Evolutionary conservation across 2,329 filamentous ascomycete genomes (phyloP).

Genomic region (Aspergillus sp.): DNA sequence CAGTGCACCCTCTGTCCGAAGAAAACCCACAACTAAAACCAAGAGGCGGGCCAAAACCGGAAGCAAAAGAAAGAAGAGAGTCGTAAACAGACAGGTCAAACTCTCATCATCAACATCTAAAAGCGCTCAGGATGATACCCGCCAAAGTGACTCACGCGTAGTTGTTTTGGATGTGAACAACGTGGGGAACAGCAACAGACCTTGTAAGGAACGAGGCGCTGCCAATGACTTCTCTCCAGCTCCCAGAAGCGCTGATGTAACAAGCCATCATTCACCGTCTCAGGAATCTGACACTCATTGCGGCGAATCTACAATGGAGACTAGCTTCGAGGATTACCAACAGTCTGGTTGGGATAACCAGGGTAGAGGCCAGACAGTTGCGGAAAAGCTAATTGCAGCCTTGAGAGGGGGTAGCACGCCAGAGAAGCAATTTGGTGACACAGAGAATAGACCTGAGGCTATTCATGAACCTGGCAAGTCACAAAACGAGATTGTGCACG

Average conservation of each 20-base stretch:
- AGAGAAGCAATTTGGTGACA: background rate
- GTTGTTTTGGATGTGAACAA: background rate
- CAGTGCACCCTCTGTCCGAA: background rate
- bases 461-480: background rate
- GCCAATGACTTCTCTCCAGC: background rate
- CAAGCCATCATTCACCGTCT: background rate
- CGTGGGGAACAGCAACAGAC: background rate
- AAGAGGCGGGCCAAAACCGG: background rate
- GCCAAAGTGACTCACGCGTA: background rate
- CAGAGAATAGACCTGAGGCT: background rate
- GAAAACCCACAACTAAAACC: background rate
- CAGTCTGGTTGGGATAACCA: background rate
- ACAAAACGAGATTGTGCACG: background rate
- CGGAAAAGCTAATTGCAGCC: constrained; percentile 24
- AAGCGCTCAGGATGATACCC: background rate
- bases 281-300: background rate
- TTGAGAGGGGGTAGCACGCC: constrained; percentile 10
- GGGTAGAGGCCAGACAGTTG: constrained; percentile 25
- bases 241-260: background rate
- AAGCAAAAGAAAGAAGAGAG: background rate
- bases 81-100: background rate
- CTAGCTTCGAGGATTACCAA: background rate
- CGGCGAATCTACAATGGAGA: background rate
- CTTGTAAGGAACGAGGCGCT: background rate
- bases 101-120: background rate